Evolutionary conservation across 1,284 basidiomycete genomes (phyloP).

Genomic region (Boletellus sp.): DNA sequence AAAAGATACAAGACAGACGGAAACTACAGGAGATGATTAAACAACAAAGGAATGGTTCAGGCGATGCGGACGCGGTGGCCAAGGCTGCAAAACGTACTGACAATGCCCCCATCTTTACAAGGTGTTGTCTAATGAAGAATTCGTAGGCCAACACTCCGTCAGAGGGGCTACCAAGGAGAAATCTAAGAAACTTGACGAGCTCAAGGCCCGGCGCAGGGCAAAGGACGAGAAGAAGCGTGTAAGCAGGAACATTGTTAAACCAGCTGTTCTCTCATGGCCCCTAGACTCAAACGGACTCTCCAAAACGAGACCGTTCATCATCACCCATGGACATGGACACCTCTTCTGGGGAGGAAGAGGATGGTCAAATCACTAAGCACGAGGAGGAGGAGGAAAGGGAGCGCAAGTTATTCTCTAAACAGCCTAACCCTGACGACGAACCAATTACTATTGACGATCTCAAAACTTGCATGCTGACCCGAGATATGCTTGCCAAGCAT

Average conservation of each 20-base stretch:
- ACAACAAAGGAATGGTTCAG: constrained; percentile 51
- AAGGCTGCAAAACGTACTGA: constrained; percentile 71
- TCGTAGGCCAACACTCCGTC: constrained; percentile 66
- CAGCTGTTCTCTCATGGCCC: constrained; percentile 12
- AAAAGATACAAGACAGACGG: constrained; percentile 70
- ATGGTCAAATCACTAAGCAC: constrained; percentile 66
- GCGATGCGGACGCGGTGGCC: constrained; percentile 57
- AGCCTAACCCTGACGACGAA: constrained; percentile 47
- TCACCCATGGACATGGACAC: constrained; percentile 80
- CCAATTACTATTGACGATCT: constrained; percentile 56
- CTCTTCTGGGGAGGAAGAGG: constrained; percentile 66
- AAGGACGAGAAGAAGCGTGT: constrained; percentile 76
- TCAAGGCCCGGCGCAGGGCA: constrained; percentile 78
- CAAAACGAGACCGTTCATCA: constrained; percentile 64
- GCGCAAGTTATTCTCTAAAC: constrained; percentile 47
- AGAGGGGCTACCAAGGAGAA: constrained; percentile 85
- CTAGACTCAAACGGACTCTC: constrained; percentile 48
- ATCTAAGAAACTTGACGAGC: constrained; percentile 72
- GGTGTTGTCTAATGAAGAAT: constrained; percentile 6
- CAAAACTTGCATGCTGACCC: constrained; percentile 54
- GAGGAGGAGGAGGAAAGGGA: constrained; percentile 70
- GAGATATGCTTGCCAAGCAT: constrained; percentile 62
- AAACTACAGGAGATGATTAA: constrained; percentile 76
- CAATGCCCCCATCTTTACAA: not conserved
- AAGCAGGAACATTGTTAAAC: constrained; percentile 20